phyloP scores from a whole-genome alignment of 2,329 filamentous ascomycete genomes.

The Zymoseptoria passerinii region DNA sequence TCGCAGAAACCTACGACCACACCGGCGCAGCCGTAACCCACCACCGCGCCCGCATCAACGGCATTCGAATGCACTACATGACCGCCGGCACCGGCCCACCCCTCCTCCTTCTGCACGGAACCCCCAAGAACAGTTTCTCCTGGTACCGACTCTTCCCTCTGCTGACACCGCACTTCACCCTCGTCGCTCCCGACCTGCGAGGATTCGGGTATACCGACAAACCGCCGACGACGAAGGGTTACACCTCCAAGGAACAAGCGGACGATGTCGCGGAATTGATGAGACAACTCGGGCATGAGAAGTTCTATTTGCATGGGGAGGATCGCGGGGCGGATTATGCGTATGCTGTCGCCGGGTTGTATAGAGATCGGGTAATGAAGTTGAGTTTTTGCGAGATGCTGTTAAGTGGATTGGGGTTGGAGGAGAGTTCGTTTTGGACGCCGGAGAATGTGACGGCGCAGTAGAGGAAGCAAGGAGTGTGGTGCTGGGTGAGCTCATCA shows the following conservation, averaged over 20 bases:
- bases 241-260: constrained; percentile 31
- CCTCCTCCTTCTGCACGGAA: constrained; percentile 27
- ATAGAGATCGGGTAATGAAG: constrained; percentile 27
- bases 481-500: constrained; percentile 31
- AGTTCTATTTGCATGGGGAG: constrained; percentile 30
- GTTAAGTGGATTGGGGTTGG: constrained; percentile 26
- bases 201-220: constrained; percentile 36
- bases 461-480: constrained; percentile 28
- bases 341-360: constrained; percentile 28
- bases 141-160: constrained; percentile 32
- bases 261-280: constrained; percentile 31
- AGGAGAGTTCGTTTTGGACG: constrained; percentile 28
- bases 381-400: constrained; percentile 31
- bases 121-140: constrained; percentile 30
- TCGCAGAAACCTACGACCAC: constrained; percentile 28
- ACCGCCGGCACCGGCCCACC: constrained; percentile 25
- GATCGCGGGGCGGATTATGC: constrained; percentile 31
- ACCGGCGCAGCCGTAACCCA: constrained; percentile 21
- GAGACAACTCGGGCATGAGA: constrained; percentile 27
- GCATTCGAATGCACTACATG: constrained; percentile 29
- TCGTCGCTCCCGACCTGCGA: constrained; percentile 32
- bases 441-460: constrained; percentile 27
- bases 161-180: constrained; percentile 30
- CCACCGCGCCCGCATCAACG: constrained; percentile 26
- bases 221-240: constrained; percentile 32